phyloP scores from a whole-genome alignment of 1,284 basidiomycete species.

The Pseudozyma tsukubaensis region DNA sequence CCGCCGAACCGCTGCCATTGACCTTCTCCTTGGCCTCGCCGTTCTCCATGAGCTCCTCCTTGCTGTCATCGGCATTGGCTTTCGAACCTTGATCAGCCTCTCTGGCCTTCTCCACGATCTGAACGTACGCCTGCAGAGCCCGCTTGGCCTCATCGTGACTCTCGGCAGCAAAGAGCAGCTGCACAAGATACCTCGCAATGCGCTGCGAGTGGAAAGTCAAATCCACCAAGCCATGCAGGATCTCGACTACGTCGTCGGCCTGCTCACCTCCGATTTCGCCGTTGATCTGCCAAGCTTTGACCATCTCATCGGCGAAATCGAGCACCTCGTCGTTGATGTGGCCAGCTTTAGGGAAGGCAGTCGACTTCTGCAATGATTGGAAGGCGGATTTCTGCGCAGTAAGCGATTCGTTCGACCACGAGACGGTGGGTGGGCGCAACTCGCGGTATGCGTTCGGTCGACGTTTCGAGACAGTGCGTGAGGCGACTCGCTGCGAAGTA shows the following conservation, averaged over 20 bases:
- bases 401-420: conserved; percentile 63
- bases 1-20: conserved; percentile 10
- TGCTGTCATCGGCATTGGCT: conserved; percentile 16
- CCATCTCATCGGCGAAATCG: conserved; percentile 83
- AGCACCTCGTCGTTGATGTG: conserved; percentile 83
- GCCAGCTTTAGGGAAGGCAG: conserved; percentile 85
- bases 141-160: conserved; percentile 59
- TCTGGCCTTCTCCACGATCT: conserved; percentile 65
- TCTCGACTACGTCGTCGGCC: conserved; percentile 64
- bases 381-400: conserved; percentile 48
- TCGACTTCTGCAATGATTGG: conserved; percentile 69
- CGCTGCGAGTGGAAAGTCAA: conserved; percentile 66
- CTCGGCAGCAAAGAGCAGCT: conserved; percentile 62
- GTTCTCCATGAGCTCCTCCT: conserved; percentile 15
- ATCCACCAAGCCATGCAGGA: conserved; percentile 59
- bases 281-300: conserved; percentile 79
- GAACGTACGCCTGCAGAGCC: conserved; percentile 59
- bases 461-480: conserved; percentile 60
- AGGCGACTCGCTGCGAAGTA: conserved; percentile 39
- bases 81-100: conserved; percentile 40
- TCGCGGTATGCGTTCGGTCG: conserved; percentile 49
- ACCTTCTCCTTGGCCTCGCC: conserved; percentile 15
- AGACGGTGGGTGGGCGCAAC: conserved; percentile 41
- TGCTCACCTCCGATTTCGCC: conserved; percentile 59
- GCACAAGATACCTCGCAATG: conserved; percentile 58